These are phyloP conservation scores for Rhynchospora breviuscula DNA, from an alignment of 176 grass and related monocot species.

Conservation along the genomic window DNA sequence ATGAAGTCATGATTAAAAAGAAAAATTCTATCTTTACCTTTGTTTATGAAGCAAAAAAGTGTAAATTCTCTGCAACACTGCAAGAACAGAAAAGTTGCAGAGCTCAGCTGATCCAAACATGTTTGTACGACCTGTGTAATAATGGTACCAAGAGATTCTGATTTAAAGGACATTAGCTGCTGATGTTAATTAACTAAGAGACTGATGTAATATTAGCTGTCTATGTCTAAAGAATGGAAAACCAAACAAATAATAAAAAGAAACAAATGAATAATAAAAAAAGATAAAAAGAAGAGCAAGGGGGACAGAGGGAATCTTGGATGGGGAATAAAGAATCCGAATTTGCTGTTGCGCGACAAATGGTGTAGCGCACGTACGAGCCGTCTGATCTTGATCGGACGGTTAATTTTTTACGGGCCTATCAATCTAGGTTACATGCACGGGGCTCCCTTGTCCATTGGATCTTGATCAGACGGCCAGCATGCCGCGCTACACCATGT, in stretches of 20 bases:
- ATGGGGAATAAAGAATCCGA: conserved; percentile 4
- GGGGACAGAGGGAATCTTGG: neutral
- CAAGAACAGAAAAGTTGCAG: conserved; percentile 3
- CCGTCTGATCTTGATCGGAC: too few relatives aligned
- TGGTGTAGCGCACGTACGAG: too few relatives aligned
- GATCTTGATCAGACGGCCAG: too few relatives aligned
- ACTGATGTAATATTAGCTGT: neutral
- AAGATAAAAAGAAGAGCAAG: neutral
- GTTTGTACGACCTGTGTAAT: neutral
- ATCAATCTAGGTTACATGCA: too few relatives aligned
- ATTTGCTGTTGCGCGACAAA: too few relatives aligned
- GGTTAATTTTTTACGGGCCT: too few relatives aligned
- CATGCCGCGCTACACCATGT: too few relatives aligned
- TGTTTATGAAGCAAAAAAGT: neutral
- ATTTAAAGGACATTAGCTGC: neutral
- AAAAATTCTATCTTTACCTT: neutral
- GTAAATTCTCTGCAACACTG: neutral
- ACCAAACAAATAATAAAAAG: neutral
- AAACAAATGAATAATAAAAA: neutral
- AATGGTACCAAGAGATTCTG: conserved; percentile 5
- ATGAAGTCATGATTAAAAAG: neutral
- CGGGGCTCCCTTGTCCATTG: too few relatives aligned
- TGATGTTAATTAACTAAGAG: neutral
- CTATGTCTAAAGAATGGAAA: neutral
- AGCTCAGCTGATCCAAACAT: conserved; percentile 8